These are phyloP conservation scores for Diaporthe helianthi DNA, from an alignment of 2,329 filamentous ascomycete species.

Conservation along the genomic window DNA sequence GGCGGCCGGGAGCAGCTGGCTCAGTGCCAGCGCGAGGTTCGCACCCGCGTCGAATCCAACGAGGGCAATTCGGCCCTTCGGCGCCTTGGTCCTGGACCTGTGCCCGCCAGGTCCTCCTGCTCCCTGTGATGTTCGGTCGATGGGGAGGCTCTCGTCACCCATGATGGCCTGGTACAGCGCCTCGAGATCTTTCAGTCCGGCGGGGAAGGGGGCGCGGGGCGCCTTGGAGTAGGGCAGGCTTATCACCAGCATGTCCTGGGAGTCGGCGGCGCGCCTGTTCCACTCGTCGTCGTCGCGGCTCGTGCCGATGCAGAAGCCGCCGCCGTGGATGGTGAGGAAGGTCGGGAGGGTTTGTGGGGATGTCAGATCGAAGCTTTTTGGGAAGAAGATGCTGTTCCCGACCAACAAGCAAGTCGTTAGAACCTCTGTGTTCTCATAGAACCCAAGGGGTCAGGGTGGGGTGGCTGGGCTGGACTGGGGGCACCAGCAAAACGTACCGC, in stretches of 20 bases:
- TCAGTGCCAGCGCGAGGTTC: conserved; percentile 52
- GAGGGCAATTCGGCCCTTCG: conserved; percentile 46
- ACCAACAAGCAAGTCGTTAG: neutral
- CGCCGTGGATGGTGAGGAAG: conserved; percentile 59
- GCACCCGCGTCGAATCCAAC: conserved; percentile 60
- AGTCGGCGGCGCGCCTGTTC: conserved; percentile 51
- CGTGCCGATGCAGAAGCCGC: conserved; percentile 54
- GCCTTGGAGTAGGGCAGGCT: conserved; percentile 58
- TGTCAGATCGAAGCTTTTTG: conserved; percentile 44
- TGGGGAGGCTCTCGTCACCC: conserved; percentile 51
- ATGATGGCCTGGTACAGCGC: conserved; percentile 51
- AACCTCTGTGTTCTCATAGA: neutral
- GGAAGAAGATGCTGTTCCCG: conserved; percentile 49
- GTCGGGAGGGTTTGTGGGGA: conserved; percentile 47
- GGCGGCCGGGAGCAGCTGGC: conserved; percentile 48
- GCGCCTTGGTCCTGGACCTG: neutral
- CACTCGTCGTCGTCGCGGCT: conserved; percentile 55
- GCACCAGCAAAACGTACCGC: neutral
- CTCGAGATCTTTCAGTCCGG: conserved; percentile 52
- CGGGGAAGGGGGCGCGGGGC: conserved; percentile 53
- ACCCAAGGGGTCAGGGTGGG: too few species aligned
- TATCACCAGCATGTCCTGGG: conserved; percentile 51
- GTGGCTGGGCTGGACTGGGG: too few species aligned
- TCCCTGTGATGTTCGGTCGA: conserved; percentile 44
- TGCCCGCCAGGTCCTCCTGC: neutral